Percentiles rank a stretch among this genome's conserved stretches.
Conservation (phyloP, 768 basidiomycete species). For the Phanerochaete sordida region DNA sequence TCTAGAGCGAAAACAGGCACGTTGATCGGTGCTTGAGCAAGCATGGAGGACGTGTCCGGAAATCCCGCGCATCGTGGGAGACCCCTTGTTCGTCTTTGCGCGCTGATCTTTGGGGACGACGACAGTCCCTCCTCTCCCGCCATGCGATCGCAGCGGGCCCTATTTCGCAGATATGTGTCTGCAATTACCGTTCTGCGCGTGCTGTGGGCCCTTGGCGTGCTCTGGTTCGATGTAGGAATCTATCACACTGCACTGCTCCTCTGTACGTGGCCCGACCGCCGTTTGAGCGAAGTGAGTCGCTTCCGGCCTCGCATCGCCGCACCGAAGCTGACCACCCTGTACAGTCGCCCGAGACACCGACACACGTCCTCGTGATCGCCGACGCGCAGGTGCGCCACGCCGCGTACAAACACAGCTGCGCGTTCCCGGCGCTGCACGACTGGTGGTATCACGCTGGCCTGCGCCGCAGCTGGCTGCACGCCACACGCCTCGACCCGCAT, state of each 20-base stretch:
- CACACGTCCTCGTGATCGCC: slow-evolving; percentile 71
- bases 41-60: too few relatives aligned
- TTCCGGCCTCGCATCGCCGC: not conserved
- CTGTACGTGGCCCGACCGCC: slow-evolving; percentile 13
- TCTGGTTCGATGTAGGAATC: slow-evolving; percentile 65
- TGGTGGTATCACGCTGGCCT: slow-evolving; percentile 71
- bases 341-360: slow-evolving; percentile 1
- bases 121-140: not conserved
- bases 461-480: slow-evolving; percentile 76
- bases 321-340: not conserved
- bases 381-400: slow-evolving; percentile 74
- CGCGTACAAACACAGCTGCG: not conserved
- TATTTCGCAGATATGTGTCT: not conserved
- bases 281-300: not conserved
- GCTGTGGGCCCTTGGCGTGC: slow-evolving; percentile 57
- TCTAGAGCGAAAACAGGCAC: not conserved
- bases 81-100: too few relatives aligned
- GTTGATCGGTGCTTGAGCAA: too few relatives aligned
- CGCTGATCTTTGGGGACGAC: not conserved
- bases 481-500: slow-evolving; percentile 56
- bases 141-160: not conserved
- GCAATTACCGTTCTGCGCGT: slow-evolving; percentile 15
- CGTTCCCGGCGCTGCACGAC: slow-evolving; percentile 7
- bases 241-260: slow-evolving; percentile 30
- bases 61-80: too few relatives aligned